Conservation (phyloP, 305 asterid species). For the Vinca major region DNA sequence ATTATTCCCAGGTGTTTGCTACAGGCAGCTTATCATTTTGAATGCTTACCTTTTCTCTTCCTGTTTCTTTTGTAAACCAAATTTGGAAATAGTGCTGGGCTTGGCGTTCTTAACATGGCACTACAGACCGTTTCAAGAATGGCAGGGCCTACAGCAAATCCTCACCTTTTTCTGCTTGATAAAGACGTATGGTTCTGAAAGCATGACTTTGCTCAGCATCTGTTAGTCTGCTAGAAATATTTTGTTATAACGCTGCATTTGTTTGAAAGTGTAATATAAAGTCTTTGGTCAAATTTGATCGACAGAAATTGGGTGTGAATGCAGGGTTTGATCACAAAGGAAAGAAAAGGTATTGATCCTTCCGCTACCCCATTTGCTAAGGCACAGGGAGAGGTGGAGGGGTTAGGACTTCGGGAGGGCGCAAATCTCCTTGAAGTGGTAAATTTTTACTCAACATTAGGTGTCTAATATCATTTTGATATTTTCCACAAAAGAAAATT, state of each 20-base stretch:
- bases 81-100: slow-evolving; percentile 85
- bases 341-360: slow-evolving; percentile 76
- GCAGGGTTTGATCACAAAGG: slow-evolving; percentile 93
- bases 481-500: not conserved
- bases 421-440: slow-evolving; percentile 85
- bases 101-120: slow-evolving; percentile 99
- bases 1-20: slow-evolving; percentile 12
- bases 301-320: slow-evolving; percentile 18
- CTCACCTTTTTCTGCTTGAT: slow-evolving; percentile 93
- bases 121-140: slow-evolving; percentile 86
- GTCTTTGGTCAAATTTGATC: not conserved
- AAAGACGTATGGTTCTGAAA: slow-evolving; percentile 55
- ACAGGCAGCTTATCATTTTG: slow-evolving; percentile 10
- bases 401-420: slow-evolving; percentile 80
- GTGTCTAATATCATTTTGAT: not conserved
- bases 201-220: slow-evolving; percentile 10
- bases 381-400: slow-evolving; percentile 45
- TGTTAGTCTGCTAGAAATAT: not conserved
- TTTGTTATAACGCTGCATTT: not conserved
- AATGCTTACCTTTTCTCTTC: slow-evolving; percentile 15
- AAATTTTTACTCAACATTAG: slow-evolving; percentile 19
- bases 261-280: not conserved
- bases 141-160: slow-evolving; percentile 69
- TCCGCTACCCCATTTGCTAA: slow-evolving; percentile 91
- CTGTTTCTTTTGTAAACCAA: slow-evolving; percentile 9